phyloP scores from a whole-genome alignment of 495 filamentous ascomycete genomes.

The Lichenothelia convexa region DNA sequence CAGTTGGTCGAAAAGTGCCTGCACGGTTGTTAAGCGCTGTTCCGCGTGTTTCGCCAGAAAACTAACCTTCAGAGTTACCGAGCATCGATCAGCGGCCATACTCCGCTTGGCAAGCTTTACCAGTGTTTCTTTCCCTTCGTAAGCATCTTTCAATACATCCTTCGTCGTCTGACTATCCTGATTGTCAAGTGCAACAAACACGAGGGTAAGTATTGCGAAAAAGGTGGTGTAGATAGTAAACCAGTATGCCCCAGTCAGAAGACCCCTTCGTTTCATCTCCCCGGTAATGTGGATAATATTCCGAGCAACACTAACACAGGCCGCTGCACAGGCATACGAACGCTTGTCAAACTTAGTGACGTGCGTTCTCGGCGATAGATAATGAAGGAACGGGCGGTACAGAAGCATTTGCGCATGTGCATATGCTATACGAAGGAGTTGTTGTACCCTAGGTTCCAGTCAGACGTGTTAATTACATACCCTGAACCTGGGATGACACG shows the following conservation, averaged over 20 bases:
- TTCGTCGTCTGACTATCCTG: constrained; percentile 57
- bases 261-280: constrained; percentile 67
- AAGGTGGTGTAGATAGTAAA: constrained; percentile 93
- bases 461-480: background rate
- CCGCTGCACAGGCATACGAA: constrained; percentile 81
- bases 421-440: constrained; percentile 71
- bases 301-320: constrained; percentile 74
- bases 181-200: constrained; percentile 85
- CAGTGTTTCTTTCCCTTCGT: constrained; percentile 67
- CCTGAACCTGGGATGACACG: constrained; percentile 10
- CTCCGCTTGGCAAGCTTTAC: constrained; percentile 61
- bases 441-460: constrained; percentile 46
- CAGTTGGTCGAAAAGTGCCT: background rate
- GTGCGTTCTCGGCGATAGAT: constrained; percentile 56
- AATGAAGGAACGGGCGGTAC: constrained; percentile 89
- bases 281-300: constrained; percentile 87
- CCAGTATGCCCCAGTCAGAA: constrained; percentile 87
- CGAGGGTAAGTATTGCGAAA: constrained; percentile 74
- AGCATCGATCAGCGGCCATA: constrained; percentile 73
- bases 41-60: constrained; percentile 1
- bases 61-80: constrained; percentile 51
- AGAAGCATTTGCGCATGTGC: constrained; percentile 89
- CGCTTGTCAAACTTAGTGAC: constrained; percentile 59
- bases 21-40: background rate
- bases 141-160: constrained; percentile 66